A percentile compares a stretch with the other conserved stretches of the same genome.
Evolutionary conservation across 1,284 basidiomycete genomes (phyloP).

Genomic region (Tilletia setariae): DNA sequence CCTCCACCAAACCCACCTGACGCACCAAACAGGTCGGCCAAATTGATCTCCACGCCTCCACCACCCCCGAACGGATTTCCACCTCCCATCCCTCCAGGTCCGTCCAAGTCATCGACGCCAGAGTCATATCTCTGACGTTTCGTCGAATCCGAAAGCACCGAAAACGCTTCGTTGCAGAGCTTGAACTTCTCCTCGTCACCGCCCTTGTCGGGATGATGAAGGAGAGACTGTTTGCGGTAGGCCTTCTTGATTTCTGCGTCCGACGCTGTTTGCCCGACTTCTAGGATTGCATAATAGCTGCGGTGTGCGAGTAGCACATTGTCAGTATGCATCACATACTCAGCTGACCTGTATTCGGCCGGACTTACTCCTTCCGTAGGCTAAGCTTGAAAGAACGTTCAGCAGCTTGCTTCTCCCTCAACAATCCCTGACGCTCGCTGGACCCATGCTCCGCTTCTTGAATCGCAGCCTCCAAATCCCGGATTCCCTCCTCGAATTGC

Average conservation of each 20-base stretch:
- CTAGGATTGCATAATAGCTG: constrained; percentile 74
- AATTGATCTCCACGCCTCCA: constrained; percentile 42
- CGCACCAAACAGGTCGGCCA: constrained; percentile 50
- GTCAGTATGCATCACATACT: no score
- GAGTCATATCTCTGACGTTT: constrained; percentile 51
- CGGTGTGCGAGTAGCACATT: not conserved
- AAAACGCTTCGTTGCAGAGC: constrained; percentile 49
- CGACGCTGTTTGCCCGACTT: constrained; percentile 68
- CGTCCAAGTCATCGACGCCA: constrained; percentile 36
- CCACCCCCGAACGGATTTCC: constrained; percentile 28
- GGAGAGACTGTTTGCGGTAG: constrained; percentile 33
- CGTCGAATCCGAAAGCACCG: constrained; percentile 41
- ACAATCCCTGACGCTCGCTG: not conserved
- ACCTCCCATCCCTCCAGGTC: constrained; percentile 31
- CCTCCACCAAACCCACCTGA: constrained; percentile 33
- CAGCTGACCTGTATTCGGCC: no score
- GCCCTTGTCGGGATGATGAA: constrained; percentile 54
- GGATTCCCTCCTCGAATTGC: constrained; percentile 68
- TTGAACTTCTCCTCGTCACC: constrained; percentile 55
- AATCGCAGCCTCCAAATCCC: not conserved
- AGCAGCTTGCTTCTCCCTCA: constrained; percentile 3
- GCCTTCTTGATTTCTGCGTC: constrained; percentile 75
- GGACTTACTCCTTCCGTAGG: constrained; percentile 10
- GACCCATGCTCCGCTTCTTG: constrained; percentile 2
- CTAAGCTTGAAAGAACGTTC: constrained; percentile 6